phyloP scores from a whole-genome alignment of 495 filamentous ascomycete genomes.

The Cercophora scortea region DNA sequence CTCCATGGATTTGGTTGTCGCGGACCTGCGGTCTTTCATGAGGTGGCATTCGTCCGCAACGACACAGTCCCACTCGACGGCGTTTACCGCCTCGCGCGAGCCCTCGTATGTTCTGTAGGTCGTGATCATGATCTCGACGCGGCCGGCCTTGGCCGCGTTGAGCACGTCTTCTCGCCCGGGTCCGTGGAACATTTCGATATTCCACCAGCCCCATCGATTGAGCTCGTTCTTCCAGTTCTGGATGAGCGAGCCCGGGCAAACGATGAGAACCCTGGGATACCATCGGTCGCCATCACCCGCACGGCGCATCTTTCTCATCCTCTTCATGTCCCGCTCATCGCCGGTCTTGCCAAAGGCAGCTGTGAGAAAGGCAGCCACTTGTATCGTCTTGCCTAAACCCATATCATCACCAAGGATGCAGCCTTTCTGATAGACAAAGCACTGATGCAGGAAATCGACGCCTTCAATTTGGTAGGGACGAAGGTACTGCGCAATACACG shows the following conservation, averaged over 20 bases:
- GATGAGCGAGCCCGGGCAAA: conserved; percentile 84
- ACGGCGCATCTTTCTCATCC: conserved; percentile 84
- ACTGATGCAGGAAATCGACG: conserved; percentile 75
- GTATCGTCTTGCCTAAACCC: conserved; percentile 94
- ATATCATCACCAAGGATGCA: conserved; percentile 93
- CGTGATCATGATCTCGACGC: conserved; percentile 84
- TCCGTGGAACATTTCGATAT: conserved; percentile 77
- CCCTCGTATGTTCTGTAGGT: conserved; percentile 85
- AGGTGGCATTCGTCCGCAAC: conserved; percentile 92
- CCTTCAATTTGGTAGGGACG: conserved; percentile 88
- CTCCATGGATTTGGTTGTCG: conserved; percentile 81
- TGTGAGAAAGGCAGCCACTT: conserved; percentile 90
- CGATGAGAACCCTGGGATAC: conserved; percentile 82
- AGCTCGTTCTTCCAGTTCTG: conserved; percentile 87
- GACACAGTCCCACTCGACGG: conserved; percentile 91
- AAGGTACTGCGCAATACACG: conserved; percentile 85
- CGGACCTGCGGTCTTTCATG: conserved; percentile 75
- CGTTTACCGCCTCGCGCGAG: conserved; percentile 67
- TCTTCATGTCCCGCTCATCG: conserved; percentile 77
- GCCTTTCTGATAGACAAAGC: conserved; percentile 88
- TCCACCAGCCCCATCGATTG: conserved; percentile 91
- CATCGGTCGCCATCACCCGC: conserved; percentile 44
- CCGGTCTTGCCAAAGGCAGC: conserved; percentile 93
- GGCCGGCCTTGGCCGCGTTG: conserved; percentile 63
- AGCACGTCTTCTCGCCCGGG: conserved; percentile 63